These are phyloP conservation scores for Colletotrichum sp. DNA, from an alignment of 2,329 filamentous ascomycete species.

Conservation along the genomic window DNA sequence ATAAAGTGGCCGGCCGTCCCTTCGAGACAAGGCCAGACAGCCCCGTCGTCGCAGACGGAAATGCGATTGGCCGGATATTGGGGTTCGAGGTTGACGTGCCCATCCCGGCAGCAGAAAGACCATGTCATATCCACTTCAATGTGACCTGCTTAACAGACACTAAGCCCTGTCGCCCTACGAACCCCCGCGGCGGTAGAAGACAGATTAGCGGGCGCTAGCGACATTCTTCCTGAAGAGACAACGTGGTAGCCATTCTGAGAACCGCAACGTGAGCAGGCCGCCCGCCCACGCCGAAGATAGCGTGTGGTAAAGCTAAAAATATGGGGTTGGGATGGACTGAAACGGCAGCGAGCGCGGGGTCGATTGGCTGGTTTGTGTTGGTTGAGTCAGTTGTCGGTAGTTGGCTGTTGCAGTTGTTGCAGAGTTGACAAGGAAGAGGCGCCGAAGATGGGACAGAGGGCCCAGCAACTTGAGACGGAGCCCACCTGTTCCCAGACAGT, in stretches of 20 bases:
- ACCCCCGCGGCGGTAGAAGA: not conserved
- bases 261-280: not conserved
- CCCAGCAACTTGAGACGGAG: conserved; percentile 13
- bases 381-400: not conserved
- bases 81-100: not conserved
- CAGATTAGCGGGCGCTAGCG: not conserved
- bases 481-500: not conserved
- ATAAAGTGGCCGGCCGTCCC: not conserved
- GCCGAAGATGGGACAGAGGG: conserved; percentile 6
- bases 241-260: not conserved
- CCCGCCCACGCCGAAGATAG: not conserved
- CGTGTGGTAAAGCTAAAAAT: conserved; percentile 8
- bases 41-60: not conserved
- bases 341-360: not conserved
- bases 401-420: not conserved
- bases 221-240: not conserved
- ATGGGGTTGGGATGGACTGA: not conserved
- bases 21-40: not conserved
- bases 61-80: not conserved
- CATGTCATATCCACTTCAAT: not conserved
- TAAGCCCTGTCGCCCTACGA: not conserved
- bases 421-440: conserved; percentile 5
- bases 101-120: not conserved
- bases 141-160: not conserved
- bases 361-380: not conserved